Evolutionary conservation across 2,329 filamentous ascomycete genomes (phyloP), one percentile per base, ranked within the genome.

Genomic region (Grosmannia huntii): DNA sequence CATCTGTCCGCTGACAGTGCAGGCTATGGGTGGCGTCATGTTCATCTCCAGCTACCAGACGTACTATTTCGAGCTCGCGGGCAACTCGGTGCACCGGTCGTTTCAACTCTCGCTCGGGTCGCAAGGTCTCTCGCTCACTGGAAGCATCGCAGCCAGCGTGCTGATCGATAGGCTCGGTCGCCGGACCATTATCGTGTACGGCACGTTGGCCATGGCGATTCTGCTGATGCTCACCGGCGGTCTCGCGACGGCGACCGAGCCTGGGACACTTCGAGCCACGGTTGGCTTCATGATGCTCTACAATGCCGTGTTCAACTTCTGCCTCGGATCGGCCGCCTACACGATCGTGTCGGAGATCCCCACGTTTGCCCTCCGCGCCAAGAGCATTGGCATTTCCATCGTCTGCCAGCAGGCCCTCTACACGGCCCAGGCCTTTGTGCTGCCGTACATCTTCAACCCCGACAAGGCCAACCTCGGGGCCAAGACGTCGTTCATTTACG

Each of bases 21-120:
- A 58, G 53, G 33, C 49, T 3, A 50, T 60, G 44, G 67, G 64
- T 28, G 68, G 60, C 53, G 68, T 73, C 53, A 68, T 69, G 41
- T 75, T 74, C 28, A 64, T 68, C 1, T 64, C 68, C 2, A 62
- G 64, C 7, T 75, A 75, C 60, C 65, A 65, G n/a, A 74, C 72
- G 2, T 75, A 75, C 63, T 75, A 75, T 62, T 65, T 70, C 53
- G 69, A 76, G 59, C 65, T 75, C 2, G 72, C 73, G 11, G 73
- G 73, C 10, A 74, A 70, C 61, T 67, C 65, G 49, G 70, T 68
- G 0, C 55, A 61, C 2, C 67, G 65, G 59, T 69, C 66, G 57
- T 60, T 58, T 33, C 38, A 52, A 31, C 53, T 60, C 21, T 53
- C 57, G 28, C 75, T 74, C 51, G 66, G 67, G 11, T 72, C 74